phyloP scores from a whole-genome alignment of 768 basidiomycete genomes.

The Coprinopsis strossmayeri region DNA sequence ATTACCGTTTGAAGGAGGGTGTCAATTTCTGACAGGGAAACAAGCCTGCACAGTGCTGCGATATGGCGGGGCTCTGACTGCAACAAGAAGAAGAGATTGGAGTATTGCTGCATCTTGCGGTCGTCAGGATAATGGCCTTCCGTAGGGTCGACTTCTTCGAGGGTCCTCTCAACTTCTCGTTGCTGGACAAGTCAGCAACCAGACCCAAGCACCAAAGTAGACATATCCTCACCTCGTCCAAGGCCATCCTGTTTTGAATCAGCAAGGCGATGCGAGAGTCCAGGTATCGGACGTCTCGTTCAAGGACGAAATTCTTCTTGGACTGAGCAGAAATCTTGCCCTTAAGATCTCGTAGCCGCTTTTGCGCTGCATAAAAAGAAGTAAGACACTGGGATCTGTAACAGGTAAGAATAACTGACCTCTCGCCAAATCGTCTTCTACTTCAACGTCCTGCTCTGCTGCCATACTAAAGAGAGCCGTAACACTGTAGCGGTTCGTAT shows the following conservation, averaged over 20 bases:
- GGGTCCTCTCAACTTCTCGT: conserved; percentile 89
- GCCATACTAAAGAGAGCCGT: conserved; percentile 97
- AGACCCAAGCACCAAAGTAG: conserved; percentile 9
- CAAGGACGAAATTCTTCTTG: conserved; percentile 99
- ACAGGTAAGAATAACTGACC: conserved; percentile 42
- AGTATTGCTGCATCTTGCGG: conserved; percentile 90
- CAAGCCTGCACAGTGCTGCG: conserved; percentile 92
- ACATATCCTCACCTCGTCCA: conserved; percentile 71
- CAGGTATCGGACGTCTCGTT: conserved; percentile 96
- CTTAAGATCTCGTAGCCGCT: conserved; percentile 93
- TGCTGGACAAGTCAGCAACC: conserved; percentile 45
- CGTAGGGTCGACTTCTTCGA: conserved; percentile 92
- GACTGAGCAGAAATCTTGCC: conserved; percentile 96
- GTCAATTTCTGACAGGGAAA: conserved; percentile 95
- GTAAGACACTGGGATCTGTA: conserved; percentile 7
- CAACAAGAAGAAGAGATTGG: conserved; percentile 97
- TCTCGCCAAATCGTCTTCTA: conserved; percentile 93
- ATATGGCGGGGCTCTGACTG: conserved; percentile 98
- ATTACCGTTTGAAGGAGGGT: conserved; percentile 99
- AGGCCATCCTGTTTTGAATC: conserved; percentile 97
- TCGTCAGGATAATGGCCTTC: conserved; percentile 94
- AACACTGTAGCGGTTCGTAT: conserved; percentile 94
- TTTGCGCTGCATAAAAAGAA: conserved; percentile 63
- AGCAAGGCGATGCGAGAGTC: conserved; percentile 95
- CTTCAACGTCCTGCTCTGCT: conserved; percentile 96